Conservation (phyloP, 202 grass and related monocot genomes). For the Setaria italica region DNA sequence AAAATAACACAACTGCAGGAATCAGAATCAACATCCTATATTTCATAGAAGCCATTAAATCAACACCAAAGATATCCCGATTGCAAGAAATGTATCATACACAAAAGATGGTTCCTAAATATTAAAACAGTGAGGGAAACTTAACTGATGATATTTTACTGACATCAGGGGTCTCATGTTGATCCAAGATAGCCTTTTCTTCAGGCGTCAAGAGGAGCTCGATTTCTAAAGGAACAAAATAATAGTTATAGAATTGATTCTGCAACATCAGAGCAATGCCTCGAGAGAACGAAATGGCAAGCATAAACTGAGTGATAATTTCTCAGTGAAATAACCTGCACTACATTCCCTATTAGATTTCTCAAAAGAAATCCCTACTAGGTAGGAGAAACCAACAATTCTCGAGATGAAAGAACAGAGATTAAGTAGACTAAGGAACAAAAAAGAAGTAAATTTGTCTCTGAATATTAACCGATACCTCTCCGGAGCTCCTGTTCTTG, state of each 20-base stretch:
- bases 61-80: no score
- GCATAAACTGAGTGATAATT: no score
- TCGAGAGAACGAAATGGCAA: no score
- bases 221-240: slow-evolving; percentile 60
- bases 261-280: no score
- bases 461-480: slow-evolving; percentile 36
- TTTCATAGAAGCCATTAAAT: neutral
- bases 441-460: neutral
- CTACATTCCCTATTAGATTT: no score
- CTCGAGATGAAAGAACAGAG: neutral
- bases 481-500: slow-evolving; percentile 57
- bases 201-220: slow-evolving; percentile 75
- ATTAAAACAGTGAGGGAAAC: slow-evolving; percentile 14
- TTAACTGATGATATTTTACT: slow-evolving; percentile 81
- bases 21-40: slow-evolving; percentile 21
- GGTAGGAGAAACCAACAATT: no score
- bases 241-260: no score
- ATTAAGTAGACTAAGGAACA: no score
- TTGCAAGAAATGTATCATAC: neutral
- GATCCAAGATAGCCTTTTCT: slow-evolving; percentile 80
- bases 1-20: slow-evolving; percentile 37
- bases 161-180: slow-evolving; percentile 55
- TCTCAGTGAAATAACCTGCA: no score
- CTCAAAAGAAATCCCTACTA: no score
- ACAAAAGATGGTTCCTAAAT: neutral